Conservation (phyloP, 495 filamentous ascomycete genomes). For the Astrothelium macrocarpum region DNA sequence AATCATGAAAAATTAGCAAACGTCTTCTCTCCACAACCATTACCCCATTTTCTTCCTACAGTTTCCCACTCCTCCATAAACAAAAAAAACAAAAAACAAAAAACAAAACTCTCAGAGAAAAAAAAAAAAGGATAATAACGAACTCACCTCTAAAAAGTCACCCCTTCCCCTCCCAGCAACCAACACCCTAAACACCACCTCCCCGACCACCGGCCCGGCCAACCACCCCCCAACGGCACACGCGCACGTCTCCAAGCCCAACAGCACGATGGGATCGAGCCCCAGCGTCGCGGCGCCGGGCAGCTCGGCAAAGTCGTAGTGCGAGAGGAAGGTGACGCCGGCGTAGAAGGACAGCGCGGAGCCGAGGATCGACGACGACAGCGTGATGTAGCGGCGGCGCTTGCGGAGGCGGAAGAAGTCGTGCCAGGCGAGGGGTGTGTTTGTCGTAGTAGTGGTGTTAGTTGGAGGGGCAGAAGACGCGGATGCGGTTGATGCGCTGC, state of each 20-base stretch:
- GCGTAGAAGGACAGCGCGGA: constrained; percentile 46
- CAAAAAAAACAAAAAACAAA: background rate
- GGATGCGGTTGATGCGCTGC: background rate
- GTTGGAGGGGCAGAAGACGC: background rate
- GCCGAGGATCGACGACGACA: constrained; percentile 60
- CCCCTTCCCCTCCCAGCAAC: constrained; percentile 54
- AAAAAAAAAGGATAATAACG: background rate
- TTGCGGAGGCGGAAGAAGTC: constrained; percentile 84
- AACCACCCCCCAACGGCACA: constrained; percentile 77
- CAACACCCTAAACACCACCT: constrained; percentile 59
- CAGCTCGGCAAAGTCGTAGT: constrained; percentile 57
- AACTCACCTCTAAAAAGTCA: constrained; percentile 57
- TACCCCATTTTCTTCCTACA: background rate
- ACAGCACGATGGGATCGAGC: constrained; percentile 75
- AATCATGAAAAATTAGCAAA: constrained; percentile 10
- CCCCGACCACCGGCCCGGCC: constrained; percentile 69
- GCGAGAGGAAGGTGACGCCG: constrained; percentile 54
- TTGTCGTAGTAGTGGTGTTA: background rate
- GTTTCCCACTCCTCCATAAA: background rate
- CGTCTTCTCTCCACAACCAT: constrained; percentile 6
- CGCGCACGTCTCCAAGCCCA: constrained; percentile 64
- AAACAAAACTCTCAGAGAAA: background rate
- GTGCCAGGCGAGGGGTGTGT: constrained; percentile 67
- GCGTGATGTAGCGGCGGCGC: constrained; percentile 70
- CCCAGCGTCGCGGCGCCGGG: constrained; percentile 54